These are phyloP conservation scores for Amaranthus hypochondriacus DNA, from an alignment of 148 eudicot species.

Conservation along the genomic window DNA sequence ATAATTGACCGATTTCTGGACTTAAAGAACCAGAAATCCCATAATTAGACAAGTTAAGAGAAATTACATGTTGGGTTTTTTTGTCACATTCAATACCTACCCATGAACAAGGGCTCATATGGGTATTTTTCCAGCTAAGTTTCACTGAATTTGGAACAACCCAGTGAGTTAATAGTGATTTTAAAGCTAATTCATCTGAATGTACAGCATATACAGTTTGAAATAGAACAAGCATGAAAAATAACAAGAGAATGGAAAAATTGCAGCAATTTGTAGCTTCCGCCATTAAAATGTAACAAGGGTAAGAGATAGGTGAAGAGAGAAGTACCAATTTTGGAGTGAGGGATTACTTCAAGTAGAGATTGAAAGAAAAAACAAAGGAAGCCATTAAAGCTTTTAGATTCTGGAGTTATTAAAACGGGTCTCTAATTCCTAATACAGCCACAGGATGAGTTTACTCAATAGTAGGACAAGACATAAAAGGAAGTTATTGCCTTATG, in stretches of 20 bases:
- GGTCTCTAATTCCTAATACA: too few species aligned
- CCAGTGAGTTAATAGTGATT: slow-evolving; percentile 57
- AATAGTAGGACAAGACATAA: too few species aligned
- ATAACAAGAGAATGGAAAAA: slow-evolving; percentile 4
- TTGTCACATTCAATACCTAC: slow-evolving; percentile 51
- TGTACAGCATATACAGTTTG: slow-evolving; percentile 31
- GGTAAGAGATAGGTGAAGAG: background rate
- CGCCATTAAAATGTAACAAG: slow-evolving; percentile 9
- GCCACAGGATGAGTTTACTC: too few species aligned
- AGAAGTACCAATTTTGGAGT: slow-evolving; percentile 14
- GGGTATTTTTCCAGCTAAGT: slow-evolving; percentile 49
- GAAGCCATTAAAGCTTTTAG: too few species aligned
- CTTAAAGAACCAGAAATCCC: slow-evolving; percentile 59
- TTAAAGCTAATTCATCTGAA: slow-evolving; percentile 50
- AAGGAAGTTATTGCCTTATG: too few species aligned
- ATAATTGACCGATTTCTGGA: slow-evolving; percentile 45
- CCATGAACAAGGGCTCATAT: slow-evolving; percentile 70
- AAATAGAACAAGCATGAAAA: slow-evolving; percentile 10
- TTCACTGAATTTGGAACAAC: slow-evolving; percentile 42
- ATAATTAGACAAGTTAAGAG: slow-evolving; percentile 41
- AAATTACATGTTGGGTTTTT: slow-evolving; percentile 28
- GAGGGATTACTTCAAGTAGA: slow-evolving; percentile 1
- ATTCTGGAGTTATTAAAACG: too few species aligned
- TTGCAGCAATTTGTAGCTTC: background rate
- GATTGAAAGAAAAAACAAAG: background rate